These are phyloP conservation scores for Boletus bicolor DNA, from an alignment of 768 basidiomycete genomes.

Conservation along the genomic window DNA sequence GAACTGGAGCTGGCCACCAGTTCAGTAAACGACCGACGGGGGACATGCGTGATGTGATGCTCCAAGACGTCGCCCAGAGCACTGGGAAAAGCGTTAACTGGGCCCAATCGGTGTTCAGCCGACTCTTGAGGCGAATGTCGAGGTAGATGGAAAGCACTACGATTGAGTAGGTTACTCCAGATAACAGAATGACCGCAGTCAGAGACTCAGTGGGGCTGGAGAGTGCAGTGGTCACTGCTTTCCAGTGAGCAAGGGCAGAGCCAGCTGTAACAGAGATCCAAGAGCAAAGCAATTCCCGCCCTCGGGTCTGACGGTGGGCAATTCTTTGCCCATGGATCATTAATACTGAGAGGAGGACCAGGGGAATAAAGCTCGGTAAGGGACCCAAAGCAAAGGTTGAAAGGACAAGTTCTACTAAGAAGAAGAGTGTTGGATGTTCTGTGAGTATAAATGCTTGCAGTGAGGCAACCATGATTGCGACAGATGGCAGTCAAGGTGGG, in stretches of 20 bases:
- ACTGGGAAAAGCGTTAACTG: slow-evolving; percentile 62
- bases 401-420: slow-evolving; percentile 24
- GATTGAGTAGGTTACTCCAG: slow-evolving; percentile 42
- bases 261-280: slow-evolving; percentile 39
- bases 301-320: slow-evolving; percentile 26
- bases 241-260: slow-evolving; percentile 39
- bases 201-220: slow-evolving; percentile 52
- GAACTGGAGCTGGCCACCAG: slow-evolving; percentile 57
- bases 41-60: slow-evolving; percentile 47
- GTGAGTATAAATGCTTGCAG: slow-evolving; percentile 26
- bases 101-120: slow-evolving; percentile 34
- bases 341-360: slow-evolving; percentile 27
- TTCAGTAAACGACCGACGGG: slow-evolving; percentile 69
- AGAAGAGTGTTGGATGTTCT: slow-evolving; percentile 22
- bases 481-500: slow-evolving; percentile 5
- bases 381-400: slow-evolving; percentile 29
- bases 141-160: slow-evolving; percentile 40
- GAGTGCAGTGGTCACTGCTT: slow-evolving; percentile 50
- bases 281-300: slow-evolving; percentile 32
- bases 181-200: slow-evolving; percentile 41
- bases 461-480: slow-evolving; percentile 16
- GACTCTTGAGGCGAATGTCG: slow-evolving; percentile 35
- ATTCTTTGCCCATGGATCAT: slow-evolving; percentile 34
- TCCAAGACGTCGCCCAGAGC: slow-evolving; percentile 68
- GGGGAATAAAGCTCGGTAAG: slow-evolving; percentile 33